phyloP scores from a whole-genome alignment of 148 eudicot species.

The Cornus kousa region DNA sequence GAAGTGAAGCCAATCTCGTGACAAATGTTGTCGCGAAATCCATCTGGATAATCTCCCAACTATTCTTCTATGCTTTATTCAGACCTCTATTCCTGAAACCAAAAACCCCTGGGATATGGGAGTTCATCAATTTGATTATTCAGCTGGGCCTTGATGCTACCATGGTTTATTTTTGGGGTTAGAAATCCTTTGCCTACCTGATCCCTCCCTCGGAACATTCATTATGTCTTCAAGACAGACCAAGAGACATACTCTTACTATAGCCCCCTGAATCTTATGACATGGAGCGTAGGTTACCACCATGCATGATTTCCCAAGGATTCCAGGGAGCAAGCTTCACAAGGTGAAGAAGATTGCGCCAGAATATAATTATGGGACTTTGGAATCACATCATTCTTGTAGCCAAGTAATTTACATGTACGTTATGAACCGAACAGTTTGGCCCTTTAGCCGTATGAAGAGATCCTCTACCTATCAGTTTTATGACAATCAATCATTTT shows the following conservation, averaged over 20 bases:
- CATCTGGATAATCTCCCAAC: slow-evolving; percentile 78
- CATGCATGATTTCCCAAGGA: slow-evolving; percentile 97
- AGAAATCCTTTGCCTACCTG: slow-evolving; percentile 70
- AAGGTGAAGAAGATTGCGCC: slow-evolving; percentile 92
- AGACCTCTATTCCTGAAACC: slow-evolving; percentile 88
- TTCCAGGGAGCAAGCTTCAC: slow-evolving; percentile 82
- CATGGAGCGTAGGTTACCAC: slow-evolving; percentile 88
- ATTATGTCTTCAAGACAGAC: slow-evolving; percentile 57
- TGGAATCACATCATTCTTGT: slow-evolving; percentile 77
- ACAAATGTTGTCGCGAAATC: slow-evolving; percentile 60
- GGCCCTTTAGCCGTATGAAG: slow-evolving; percentile 89
- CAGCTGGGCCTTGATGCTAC: slow-evolving; percentile 63
- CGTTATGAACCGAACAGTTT: slow-evolving; percentile 62
- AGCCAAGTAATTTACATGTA: slow-evolving; percentile 92
- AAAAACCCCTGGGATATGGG: slow-evolving; percentile 92
- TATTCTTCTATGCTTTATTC: slow-evolving; percentile 77
- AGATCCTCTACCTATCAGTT: slow-evolving; percentile 20
- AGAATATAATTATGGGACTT: slow-evolving; percentile 54
- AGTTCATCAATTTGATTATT: slow-evolving; percentile 57
- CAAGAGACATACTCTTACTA: slow-evolving; percentile 95
- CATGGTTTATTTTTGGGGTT: slow-evolving; percentile 71
- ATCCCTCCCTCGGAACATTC: slow-evolving; percentile 83
- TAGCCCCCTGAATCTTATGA: slow-evolving; percentile 73
- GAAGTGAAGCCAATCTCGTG: slow-evolving; percentile 59
- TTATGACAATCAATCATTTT: not conserved